Evolutionary conservation across 176 grass and related monocot genomes (phyloP), one percentile per base, ranked within the genome.

Genomic region (Ananas comosus): DNA sequence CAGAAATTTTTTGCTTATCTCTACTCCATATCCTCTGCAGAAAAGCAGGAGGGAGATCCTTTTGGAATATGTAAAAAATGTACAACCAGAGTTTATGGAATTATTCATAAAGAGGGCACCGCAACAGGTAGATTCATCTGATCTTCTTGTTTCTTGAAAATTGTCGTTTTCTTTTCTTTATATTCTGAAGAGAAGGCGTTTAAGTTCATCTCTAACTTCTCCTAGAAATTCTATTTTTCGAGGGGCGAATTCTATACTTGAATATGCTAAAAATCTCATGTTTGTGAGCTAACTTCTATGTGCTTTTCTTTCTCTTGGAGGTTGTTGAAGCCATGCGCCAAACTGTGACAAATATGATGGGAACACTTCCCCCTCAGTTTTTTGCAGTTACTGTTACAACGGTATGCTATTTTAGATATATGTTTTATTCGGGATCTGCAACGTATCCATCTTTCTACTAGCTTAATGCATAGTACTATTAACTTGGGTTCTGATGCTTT

Each of bases 261-360:
- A 49, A 13, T 49, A 33, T 53, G 33, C 24, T 58, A 7, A 16
- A 57, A 77, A 24, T 1, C 18, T 63, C 16, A 2, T 65, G 10
- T 78, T 69, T 75, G 51, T 21, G 61, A 53, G 0, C 72, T 59
- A 72, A 27, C n/a, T 18, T 51, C 21, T 18, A 63, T 48, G 27
- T 11, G 22, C 17, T 75, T 11, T 64, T 67, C 71, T 86, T 70
- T 28, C 48, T 42, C 49, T 71, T 23, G 59, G 68, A 96, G 93
- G 89, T 97, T 63, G 84, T 92, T 42, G 86, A 96, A 51, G 93
- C 93, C 76, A 96, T 96, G 93, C 86, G 93, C 12, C 93, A 96
- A 51, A 96, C 93, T 0, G 88, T 96, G 27, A 85, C 93, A 65
- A 96, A 90, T 76, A 96, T 96, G 93, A 89, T 96, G 47, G 93